Evolutionary conservation across 2,329 filamentous ascomycete species (phyloP).

Genomic region (Paecilomyces niveus): DNA sequence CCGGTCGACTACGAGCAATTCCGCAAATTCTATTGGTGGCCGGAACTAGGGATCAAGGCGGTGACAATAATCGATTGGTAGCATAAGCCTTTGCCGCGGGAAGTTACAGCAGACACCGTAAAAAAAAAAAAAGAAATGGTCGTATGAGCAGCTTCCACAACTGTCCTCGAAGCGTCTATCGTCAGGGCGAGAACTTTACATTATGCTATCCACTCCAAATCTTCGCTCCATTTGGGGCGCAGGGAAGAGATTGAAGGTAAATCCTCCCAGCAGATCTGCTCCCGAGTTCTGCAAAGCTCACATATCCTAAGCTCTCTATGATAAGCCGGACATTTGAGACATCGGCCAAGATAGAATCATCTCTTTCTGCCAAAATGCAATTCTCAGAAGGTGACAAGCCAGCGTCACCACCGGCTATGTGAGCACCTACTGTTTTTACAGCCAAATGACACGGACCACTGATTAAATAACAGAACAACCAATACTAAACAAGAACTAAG

Average conservation of each 20-base stretch:
- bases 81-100: neutral
- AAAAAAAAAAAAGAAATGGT: slow-evolving; percentile 3
- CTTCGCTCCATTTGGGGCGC: slow-evolving; percentile 6
- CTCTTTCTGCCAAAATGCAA: neutral
- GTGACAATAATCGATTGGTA: neutral
- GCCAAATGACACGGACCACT: neutral
- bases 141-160: slow-evolving; percentile 1
- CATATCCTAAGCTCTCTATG: neutral
- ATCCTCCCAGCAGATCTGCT: neutral
- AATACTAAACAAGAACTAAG: neutral
- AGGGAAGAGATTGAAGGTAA: slow-evolving; percentile 15
- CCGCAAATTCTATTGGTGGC: neutral
- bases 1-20: neutral
- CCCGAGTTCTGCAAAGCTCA: neutral
- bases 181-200: neutral
- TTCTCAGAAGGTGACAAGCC: neutral
- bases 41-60: neutral
- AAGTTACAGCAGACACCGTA: neutral
- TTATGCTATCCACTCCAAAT: slow-evolving; percentile 8
- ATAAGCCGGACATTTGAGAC: slow-evolving; percentile 5
- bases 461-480: neutral
- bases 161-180: neutral
- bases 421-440: neutral
- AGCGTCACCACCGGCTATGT: neutral
- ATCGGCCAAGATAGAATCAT: slow-evolving; percentile 9